phyloP scores from a whole-genome alignment of 768 basidiomycete species.

The Sarcodon aspratus region DNA sequence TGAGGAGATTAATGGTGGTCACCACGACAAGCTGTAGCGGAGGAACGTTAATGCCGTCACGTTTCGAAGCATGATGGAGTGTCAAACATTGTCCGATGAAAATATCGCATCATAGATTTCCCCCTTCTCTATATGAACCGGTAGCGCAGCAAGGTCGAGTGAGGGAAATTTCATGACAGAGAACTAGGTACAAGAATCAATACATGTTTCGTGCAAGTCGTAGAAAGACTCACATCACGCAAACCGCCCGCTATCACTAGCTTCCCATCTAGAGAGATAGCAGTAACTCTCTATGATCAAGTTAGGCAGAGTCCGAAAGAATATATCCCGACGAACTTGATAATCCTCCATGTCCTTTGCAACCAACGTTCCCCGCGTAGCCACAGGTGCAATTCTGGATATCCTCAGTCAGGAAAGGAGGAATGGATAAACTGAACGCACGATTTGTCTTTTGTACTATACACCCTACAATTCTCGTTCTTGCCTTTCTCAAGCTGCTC shows the following conservation, averaged over 20 bases:
- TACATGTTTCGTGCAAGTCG: neutral
- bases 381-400: conserved; percentile 39
- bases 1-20: conserved; percentile 50
- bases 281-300: conserved; percentile 71
- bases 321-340: conserved; percentile 46
- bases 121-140: conserved; percentile 42
- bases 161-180: conserved; percentile 14
- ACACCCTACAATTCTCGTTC: conserved; percentile 84
- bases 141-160: conserved; percentile 25
- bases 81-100: conserved; percentile 49
- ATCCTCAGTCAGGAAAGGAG: neutral
- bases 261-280: conserved; percentile 57
- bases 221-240: conserved; percentile 40
- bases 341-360: conserved; percentile 56
- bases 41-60: too few relatives aligned
- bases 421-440: conserved; percentile 20
- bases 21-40: conserved; percentile 47
- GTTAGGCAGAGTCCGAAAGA: neutral
- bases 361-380: conserved; percentile 50
- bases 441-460: conserved; percentile 46
- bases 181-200: conserved; percentile 8
- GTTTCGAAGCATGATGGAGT: too few relatives aligned
- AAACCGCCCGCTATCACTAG: conserved; percentile 65
- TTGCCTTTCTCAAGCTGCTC: conserved; percentile 49
- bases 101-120: conserved; percentile 87